Base-by-base conservation (phyloP, 2,329 filamentous ascomycete species). In the Claviceps sorghi region DNA sequence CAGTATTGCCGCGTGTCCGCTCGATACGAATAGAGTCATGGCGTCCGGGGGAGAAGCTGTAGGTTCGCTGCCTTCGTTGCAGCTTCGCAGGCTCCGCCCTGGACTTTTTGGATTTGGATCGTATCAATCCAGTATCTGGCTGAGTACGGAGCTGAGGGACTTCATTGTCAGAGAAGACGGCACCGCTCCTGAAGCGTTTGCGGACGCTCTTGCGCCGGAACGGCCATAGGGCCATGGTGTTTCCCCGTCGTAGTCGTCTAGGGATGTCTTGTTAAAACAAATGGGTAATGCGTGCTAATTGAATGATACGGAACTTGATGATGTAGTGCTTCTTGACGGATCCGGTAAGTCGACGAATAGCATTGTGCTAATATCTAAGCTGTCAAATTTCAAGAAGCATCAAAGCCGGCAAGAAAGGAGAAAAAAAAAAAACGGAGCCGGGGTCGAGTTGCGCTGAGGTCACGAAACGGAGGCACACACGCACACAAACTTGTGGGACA, bases 221-320 rank as follows among this genome's bases (percentile, higher is more conserved):
- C 56, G 83, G 86, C 88, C 88, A 94, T 68, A 90, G 72, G 65
- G 83, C 80, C 86, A 91, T 91, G 53, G 56, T 66, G 44, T 22
- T 11, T 42, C 15, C 15, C 15, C n/a, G 19, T 42, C 13, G 41
- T 51, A 30, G 29, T 29, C 21, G 41, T 45, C 30, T 4, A 9
- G 30, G 10, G 45, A 22, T 13, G 26, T 38, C 4, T 22, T 9
- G 10, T n/a, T 9, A 13, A n/a, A n/a, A 3, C 15, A 15, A 38
- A 38, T 38, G 36, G 34, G 45, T 45, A 41, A 49, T 32, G 44
- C 21, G 48, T 5, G 53, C 50, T 51, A 53, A 32, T 53, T 51
- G 2, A 29, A 40, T 11, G 15, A 11, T 13, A 48, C 45, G 26
- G 21, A 46, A 21, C 17, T 29, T 44, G 48, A 49, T 34, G 30